Evolutionary conservation across 345 rosid species (phyloP), one percentile per base, ranked within the genome.

Genomic region (Lumnitzera racemosa): DNA sequence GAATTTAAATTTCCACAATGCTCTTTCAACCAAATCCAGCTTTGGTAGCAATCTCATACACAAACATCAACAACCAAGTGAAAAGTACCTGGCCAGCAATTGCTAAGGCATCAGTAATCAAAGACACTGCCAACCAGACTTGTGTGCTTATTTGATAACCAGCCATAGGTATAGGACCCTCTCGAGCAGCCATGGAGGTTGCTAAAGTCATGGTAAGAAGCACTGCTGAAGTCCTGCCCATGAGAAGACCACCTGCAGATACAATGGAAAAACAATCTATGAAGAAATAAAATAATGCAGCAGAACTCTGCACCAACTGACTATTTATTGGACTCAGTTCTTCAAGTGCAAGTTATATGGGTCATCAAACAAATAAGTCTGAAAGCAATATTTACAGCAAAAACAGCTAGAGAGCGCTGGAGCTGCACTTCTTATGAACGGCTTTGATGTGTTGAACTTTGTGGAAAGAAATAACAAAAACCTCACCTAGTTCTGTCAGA

Each of bases 81-180:
- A 58, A 47, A 48, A 57, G 49, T 70, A 87, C 98, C 96, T 92
- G 99, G 53, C 88, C 99, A 66, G 97, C 89, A 61, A 92, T 79
- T 65, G 99, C 99, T 70, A 92, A 77, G 61, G 97, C 97, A 79
- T 92, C 98, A 61, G 87, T 87, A 66, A 89, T 86, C 80, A 89
- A 67, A 69, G 99, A 92, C 46, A 89, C 75, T 3, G 98, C 81
- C 82, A 92, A 74, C 99, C 99, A 92, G 25, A 89, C 73, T 82
- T 87, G 82, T 66, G 89, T 70, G 70, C 94, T 84, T 61, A 92
- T 87, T 77, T 92, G 97, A 81, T 92, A 83, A 60, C 95, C 96
- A 72, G 97, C 96, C 99, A 92, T 92, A 36, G 77, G 88, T 70
- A 81, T 61, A 6, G 95, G 88, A 62, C 98, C 99, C 65, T 79